phyloP scores from a whole-genome alignment of 2,329 filamentous ascomycete species.

The Fusarium ramigenum region DNA sequence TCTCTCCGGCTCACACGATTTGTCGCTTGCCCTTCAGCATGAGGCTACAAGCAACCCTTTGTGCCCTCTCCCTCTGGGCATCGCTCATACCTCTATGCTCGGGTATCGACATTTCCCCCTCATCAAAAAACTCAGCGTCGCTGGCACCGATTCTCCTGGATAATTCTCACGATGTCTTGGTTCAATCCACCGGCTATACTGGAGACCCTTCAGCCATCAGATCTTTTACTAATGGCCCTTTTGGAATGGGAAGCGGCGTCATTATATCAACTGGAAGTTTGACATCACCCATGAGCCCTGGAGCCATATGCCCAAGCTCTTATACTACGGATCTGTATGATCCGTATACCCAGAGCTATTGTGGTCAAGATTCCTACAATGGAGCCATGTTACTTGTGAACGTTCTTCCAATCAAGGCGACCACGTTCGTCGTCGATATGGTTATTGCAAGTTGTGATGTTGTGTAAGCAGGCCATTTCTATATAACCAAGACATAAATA shows the following conservation, averaged over 20 bases:
- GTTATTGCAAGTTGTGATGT: neutral
- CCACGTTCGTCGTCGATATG: neutral
- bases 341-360: neutral
- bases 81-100: accelerated
- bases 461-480: too few relatives aligned
- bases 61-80: neutral
- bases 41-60: neutral
- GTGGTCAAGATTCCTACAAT: neutral
- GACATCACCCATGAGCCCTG: accelerated
- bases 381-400: neutral
- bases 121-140: too few relatives aligned
- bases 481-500: too few relatives aligned
- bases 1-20: neutral
- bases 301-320: neutral
- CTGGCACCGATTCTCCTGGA: neutral
- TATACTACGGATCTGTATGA: neutral
- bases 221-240: neutral
- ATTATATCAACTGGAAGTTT: neutral
- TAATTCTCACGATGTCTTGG: neutral
- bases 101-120: neutral
- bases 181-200: neutral
- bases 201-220: neutral
- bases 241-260: neutral
- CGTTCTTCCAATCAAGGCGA: neutral
- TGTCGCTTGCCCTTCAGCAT: neutral